Evolutionary conservation across 164 flowering plant species (phyloP).

Genomic region (Cinnamomum chago): DNA sequence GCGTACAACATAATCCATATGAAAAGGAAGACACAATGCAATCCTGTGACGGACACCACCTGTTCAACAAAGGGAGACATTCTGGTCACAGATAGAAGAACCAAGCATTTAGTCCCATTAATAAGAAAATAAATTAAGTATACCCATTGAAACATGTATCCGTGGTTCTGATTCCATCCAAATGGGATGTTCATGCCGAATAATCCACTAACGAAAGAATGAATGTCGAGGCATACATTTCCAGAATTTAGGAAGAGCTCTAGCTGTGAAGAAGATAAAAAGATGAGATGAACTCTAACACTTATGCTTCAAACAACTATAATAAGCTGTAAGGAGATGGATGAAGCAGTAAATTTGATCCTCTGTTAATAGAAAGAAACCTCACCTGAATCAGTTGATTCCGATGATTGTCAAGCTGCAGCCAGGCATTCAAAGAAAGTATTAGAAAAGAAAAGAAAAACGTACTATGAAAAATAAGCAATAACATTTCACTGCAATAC

Average conservation of each 20-base stretch:
- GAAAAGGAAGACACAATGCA: constrained; percentile 30
- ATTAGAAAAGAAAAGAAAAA: background rate
- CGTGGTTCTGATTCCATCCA: constrained; percentile 67
- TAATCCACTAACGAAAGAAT: constrained; percentile 78
- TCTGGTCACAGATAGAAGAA: background rate
- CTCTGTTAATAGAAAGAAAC: background rate
- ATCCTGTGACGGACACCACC: constrained; percentile 57
- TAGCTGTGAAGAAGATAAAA: constrained; percentile 33
- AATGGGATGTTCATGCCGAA: constrained; percentile 96
- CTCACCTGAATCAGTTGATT: constrained; percentile 95
- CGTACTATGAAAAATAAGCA: background rate
- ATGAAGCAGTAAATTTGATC: background rate
- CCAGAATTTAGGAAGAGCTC: constrained; percentile 90
- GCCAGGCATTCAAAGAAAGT: background rate
- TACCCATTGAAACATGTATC: constrained; percentile 89
- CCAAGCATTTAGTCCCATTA: background rate
- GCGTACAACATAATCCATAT: constrained; percentile 43
- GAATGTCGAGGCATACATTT: constrained; percentile 67
- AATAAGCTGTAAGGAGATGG: background rate
- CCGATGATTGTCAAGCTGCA: constrained; percentile 95
- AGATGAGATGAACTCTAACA: background rate
- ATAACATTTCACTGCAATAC: too few species aligned
- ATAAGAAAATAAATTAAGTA: constrained; percentile 8
- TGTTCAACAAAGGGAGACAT: constrained; percentile 16
- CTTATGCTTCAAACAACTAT: background rate